Evolutionary conservation across 1,139 yeast genomes (phyloP).

Genomic region (Yamadazyma atmosphaerica): DNA sequence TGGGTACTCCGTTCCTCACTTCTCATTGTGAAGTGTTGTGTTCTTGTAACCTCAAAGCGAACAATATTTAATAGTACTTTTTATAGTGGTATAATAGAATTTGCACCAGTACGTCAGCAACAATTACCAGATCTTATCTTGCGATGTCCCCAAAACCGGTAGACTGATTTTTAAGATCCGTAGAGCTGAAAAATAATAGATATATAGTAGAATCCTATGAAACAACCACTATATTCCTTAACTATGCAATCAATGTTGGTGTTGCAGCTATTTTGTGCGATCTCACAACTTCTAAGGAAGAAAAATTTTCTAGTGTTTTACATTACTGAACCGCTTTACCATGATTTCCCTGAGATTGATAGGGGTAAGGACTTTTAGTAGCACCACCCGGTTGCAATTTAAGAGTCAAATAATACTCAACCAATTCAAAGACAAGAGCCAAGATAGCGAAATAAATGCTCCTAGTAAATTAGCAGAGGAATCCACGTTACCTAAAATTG

Average conservation of each 20-base stretch:
- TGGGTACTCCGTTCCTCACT: constrained; percentile 16
- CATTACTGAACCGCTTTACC: background rate
- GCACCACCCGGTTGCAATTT: constrained; percentile 6
- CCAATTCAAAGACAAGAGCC: constrained; percentile 11
- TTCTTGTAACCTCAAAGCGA: too few relatives aligned
- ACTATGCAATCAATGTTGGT: background rate
- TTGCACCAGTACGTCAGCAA: background rate
- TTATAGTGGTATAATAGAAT: background rate
- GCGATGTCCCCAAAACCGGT: too few relatives aligned
- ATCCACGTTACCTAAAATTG: constrained; percentile 48
- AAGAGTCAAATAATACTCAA: constrained; percentile 15
- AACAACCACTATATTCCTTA: background rate
- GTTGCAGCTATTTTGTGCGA: too few relatives aligned
- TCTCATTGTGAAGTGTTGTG: constrained; percentile 1
- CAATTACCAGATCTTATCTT: too few relatives aligned
- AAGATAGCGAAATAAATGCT: constrained; percentile 19
- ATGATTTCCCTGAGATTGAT: background rate
- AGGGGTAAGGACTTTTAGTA: constrained; percentile 3
- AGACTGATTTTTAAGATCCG: background rate
- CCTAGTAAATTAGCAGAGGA: constrained; percentile 49
- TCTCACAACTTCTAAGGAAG: too few relatives aligned
- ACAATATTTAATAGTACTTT: too few relatives aligned
- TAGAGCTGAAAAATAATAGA: too few relatives aligned
- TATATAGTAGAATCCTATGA: too few relatives aligned
- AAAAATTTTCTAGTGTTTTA: background rate